A percentile compares a stretch with the other conserved stretches of the same genome.
Evolutionary conservation across 1,139 yeast genomes (phyloP).

Genomic region (Lodderomyces orthopsilosis): DNA sequence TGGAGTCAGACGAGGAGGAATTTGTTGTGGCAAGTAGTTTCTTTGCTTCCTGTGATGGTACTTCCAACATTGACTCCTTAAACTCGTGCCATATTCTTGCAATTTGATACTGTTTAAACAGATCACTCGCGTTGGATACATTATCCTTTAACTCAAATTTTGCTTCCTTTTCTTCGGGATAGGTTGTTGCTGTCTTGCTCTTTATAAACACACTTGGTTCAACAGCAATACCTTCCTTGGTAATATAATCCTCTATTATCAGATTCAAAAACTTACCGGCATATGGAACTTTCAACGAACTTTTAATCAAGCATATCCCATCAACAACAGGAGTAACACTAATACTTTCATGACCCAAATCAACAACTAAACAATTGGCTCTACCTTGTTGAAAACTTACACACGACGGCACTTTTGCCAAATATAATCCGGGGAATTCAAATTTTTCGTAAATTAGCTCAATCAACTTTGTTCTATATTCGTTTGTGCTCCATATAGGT

Average conservation of each 20-base stretch:
- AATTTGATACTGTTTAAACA: slow-evolving; percentile 37
- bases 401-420: slow-evolving; percentile 85
- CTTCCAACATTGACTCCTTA: slow-evolving; percentile 63
- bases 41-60: slow-evolving; percentile 34
- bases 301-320: slow-evolving; percentile 79
- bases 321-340: slow-evolving; percentile 93
- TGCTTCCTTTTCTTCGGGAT: slow-evolving; percentile 27
- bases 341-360: slow-evolving; percentile 80
- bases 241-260: slow-evolving; percentile 34
- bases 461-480: slow-evolving; percentile 67
- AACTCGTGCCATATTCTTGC: slow-evolving; percentile 51
- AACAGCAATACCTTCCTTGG: slow-evolving; percentile 9
- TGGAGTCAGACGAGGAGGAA: neutral
- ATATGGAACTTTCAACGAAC: slow-evolving; percentile 64
- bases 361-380: slow-evolving; percentile 90
- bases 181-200: slow-evolving; percentile 31
- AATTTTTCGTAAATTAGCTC: slow-evolving; percentile 74
- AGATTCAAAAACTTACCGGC: slow-evolving; percentile 59
- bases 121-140: slow-evolving; percentile 32
- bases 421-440: slow-evolving; percentile 80
- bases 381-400: slow-evolving; percentile 92
- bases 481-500: slow-evolving; percentile 78
- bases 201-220: slow-evolving; percentile 30
- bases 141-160: slow-evolving; percentile 26
- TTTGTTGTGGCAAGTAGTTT: slow-evolving; percentile 10